Conservation (phyloP, 495 filamentous ascomycete genomes). For the Hypoxylon fragiforme region DNA sequence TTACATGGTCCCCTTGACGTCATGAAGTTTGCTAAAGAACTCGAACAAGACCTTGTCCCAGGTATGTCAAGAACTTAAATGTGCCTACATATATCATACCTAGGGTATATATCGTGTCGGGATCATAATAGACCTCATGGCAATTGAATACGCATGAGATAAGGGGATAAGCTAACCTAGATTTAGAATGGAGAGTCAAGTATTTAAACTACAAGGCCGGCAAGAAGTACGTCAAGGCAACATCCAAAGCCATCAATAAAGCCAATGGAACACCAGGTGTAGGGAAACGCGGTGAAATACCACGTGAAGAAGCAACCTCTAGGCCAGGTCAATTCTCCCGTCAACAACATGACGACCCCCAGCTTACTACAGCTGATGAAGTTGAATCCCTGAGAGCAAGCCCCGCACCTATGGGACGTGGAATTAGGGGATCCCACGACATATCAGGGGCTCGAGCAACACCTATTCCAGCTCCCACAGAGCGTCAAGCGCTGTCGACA, state of each 20-base stretch:
- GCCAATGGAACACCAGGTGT: constrained; percentile 56
- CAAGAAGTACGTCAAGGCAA: constrained; percentile 86
- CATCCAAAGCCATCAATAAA: constrained; percentile 69
- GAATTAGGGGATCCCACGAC: constrained; percentile 19
- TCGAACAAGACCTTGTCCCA: constrained; percentile 84
- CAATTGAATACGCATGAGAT: neutral
- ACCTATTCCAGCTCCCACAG: constrained; percentile 36
- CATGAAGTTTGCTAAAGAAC: constrained; percentile 66
- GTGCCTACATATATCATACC: neutral
- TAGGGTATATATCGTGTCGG: neutral
- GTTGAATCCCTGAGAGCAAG: constrained; percentile 25
- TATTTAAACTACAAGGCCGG: constrained; percentile 93
- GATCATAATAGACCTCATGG: neutral
- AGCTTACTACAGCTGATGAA: constrained; percentile 18
- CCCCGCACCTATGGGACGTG: constrained; percentile 33
- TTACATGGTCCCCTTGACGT: constrained; percentile 17
- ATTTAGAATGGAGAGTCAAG: constrained; percentile 80
- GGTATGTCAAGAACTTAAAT: constrained; percentile 39
- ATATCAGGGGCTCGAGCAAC: constrained; percentile 31
- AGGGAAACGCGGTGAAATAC: constrained; percentile 29
- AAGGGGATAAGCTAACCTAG: constrained; percentile 5
- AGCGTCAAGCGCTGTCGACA: constrained; percentile 39
- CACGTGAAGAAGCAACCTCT: constrained; percentile 22
- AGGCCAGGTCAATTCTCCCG: constrained; percentile 29
- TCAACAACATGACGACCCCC: constrained; percentile 22